Base-by-base conservation (phyloP, 257 asterid species). In the Fraxinus americana region DNA sequence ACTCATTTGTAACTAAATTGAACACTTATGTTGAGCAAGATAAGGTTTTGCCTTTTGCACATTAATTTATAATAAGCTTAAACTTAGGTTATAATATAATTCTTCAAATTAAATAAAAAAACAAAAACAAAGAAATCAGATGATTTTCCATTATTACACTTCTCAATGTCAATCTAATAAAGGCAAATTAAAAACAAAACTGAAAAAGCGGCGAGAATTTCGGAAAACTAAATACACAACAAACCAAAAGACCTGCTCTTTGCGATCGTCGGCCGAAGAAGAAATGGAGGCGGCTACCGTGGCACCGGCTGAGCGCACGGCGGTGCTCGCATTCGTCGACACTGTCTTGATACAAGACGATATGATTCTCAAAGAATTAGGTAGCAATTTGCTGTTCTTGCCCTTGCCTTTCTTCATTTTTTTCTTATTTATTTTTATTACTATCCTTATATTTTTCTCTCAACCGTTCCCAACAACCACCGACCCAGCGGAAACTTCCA, bases 321-420 rank as follows among this genome's bases (percentile, higher is more conserved):
- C 97, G 74, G 91, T 91, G 90, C 87, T 84, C 74, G 97, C 97
- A 87, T 90, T 88, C 72, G 92, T 91, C 75, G 97, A 91, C 77
- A 90, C 94, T 52, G 89, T 88, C 77, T 68, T 89, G 74, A 91
- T 85, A 79, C 97, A 91, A 38, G 97, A 91, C 67, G 97, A 91
- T 8, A 90, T 89, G 34, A 91, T 90, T 54, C 91, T 87, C 79
- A 89, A 79, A 1, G 94, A 88, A 87, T 85, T 87, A 77, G 94
- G 96, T 84, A 91, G 87, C 84, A 91, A 74, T 75, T 86, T 89
- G 82, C 88, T 72, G 81, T 77, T 85, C 52, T 81, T 91, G 63
- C 92, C 91, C 86, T 87, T 90, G 71, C 82, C 85, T 83, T 85
- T 84, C 91, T 70, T 90, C 94, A 91, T 91, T 57, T 57, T 25